Base-by-base conservation (phyloP, 2,329 filamentous ascomycete genomes). In the Tolypocladium amazonense region DNA sequence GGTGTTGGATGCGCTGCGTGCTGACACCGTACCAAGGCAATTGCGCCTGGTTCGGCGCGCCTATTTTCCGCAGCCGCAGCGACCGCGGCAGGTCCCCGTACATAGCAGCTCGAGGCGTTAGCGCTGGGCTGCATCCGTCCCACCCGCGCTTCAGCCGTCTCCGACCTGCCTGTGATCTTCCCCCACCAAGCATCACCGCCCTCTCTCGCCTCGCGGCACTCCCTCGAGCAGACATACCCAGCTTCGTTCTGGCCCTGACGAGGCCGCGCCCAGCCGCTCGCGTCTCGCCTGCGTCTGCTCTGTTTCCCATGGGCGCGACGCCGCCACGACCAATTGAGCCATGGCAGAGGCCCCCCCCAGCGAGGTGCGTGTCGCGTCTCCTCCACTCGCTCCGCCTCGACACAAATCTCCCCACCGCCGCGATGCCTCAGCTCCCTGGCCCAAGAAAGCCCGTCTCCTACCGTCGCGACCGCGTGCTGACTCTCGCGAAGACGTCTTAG, bases 341-440 rank as follows among this genome's bases (percentile, higher is more conserved):
- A 80, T 80, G 78, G 78, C 76, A 75, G 71, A 75, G 70, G 72
- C 69, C 71, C 72, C 70, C 70, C 68, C 73, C 70, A 72, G 69
- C 70, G 71, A 75, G 75, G 78, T 80, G 70, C 71, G 77, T 75
- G 58, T 55, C 61, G 62, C 64, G 61, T 59, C 59, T 43, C 47
- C 47, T 53, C 50, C 50, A 35, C 56, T 53, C n/a, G 18, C 37
- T 43, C 45, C 56, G 23, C 25, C 43, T 54, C 39, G 33, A 20
- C 45, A 27, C n/a, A 38, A 52, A 53, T 35, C 50, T 33, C 30
- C 27, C 50, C 15, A 43, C 38, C 43, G 23, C 41, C 53, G 27
- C 52, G 56, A 27, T 38, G 45, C 41, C 47, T 56, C 60, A 37
- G 11, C 50, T 23, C 20, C 12, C 50, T 5, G 30, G 50, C 30